Conservation (phyloP, 306 rosid species). For the Benincasa hispida region DNA sequence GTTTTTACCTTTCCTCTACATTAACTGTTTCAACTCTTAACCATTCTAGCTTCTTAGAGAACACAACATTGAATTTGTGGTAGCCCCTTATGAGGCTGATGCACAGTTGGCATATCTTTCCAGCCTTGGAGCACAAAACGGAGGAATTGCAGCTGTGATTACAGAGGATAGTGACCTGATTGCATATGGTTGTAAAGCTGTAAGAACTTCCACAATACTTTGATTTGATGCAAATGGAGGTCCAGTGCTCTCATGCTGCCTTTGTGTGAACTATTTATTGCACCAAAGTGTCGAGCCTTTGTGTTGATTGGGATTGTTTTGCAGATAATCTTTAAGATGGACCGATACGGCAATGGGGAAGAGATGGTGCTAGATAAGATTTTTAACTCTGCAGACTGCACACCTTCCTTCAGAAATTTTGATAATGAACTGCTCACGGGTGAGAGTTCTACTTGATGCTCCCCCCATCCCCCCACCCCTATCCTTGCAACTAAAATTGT, state of each 20-base stretch:
- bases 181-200: slow-evolving; percentile 89
- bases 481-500: neutral
- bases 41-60: slow-evolving; percentile 54
- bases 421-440: slow-evolving; percentile 59
- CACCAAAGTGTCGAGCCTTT: slow-evolving; percentile 4
- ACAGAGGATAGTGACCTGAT: slow-evolving; percentile 65
- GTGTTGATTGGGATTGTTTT: slow-evolving; percentile 19
- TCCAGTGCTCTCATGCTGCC: slow-evolving; percentile 17
- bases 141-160: slow-evolving; percentile 67
- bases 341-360: slow-evolving; percentile 74
- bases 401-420: slow-evolving; percentile 60
- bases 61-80: slow-evolving; percentile 77
- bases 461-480: too few relatives aligned
- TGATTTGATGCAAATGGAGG: slow-evolving; percentile 30
- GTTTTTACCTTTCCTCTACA: neutral
- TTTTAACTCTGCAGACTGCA: slow-evolving; percentile 30
- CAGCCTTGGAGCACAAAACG: slow-evolving; percentile 40
- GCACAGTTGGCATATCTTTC: slow-evolving; percentile 84
- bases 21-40: slow-evolving; percentile 8
- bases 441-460: slow-evolving; percentile 12
- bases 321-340: slow-evolving; percentile 86
- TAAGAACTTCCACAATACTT: slow-evolving; percentile 41
- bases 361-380: slow-evolving; percentile 47
- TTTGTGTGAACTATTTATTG: slow-evolving; percentile 5
- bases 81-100: slow-evolving; percentile 97